Conservation (phyloP, 2,329 filamentous ascomycete species). For the Penicillium thymicola region DNA sequence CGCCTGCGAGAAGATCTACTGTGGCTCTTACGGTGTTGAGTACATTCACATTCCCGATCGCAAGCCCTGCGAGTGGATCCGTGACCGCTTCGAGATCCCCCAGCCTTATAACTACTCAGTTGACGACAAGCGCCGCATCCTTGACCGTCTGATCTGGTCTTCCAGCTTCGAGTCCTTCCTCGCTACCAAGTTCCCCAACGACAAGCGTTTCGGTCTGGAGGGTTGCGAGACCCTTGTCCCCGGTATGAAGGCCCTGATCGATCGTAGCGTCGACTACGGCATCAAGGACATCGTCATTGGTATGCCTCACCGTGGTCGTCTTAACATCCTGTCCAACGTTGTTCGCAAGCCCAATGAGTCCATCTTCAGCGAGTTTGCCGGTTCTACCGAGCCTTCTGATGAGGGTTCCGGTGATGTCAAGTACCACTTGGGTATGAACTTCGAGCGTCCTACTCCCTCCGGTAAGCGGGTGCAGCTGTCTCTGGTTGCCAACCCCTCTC, state of each 20-base stretch:
- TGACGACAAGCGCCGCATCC: constrained; percentile 95
- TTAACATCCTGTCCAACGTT: constrained; percentile 97
- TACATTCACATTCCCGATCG: constrained; percentile 99
- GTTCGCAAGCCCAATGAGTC: constrained; percentile 99
- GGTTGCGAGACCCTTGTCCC: constrained; percentile 95
- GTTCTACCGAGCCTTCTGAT: constrained; percentile 79
- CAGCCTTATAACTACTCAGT: constrained; percentile 95
- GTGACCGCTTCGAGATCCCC: constrained; percentile 90
- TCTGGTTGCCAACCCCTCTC: constrained; percentile 95
- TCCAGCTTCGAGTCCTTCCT: constrained; percentile 96
- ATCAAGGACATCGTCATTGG: constrained; percentile 99
- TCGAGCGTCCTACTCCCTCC: constrained; percentile 94
- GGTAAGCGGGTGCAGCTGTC: constrained; percentile 99
- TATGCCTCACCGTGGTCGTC: constrained; percentile 97
- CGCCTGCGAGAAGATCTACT: constrained; percentile 93
- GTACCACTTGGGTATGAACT: constrained; percentile 99
- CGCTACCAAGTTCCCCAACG: constrained; percentile 97
- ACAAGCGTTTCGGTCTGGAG: constrained; percentile 98
- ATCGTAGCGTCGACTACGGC: constrained; percentile 96
- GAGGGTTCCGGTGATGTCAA: constrained; percentile 99
- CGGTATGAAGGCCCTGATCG: constrained; percentile 98
- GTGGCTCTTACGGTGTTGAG: constrained; percentile 93
- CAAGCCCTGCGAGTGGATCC: constrained; percentile 97
- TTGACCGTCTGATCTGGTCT: constrained; percentile 97
- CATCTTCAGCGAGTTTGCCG: constrained; percentile 97